These are phyloP conservation scores for Termitomyces sp. DNA, from an alignment of 768 basidiomycete genomes.

Conservation along the genomic window DNA sequence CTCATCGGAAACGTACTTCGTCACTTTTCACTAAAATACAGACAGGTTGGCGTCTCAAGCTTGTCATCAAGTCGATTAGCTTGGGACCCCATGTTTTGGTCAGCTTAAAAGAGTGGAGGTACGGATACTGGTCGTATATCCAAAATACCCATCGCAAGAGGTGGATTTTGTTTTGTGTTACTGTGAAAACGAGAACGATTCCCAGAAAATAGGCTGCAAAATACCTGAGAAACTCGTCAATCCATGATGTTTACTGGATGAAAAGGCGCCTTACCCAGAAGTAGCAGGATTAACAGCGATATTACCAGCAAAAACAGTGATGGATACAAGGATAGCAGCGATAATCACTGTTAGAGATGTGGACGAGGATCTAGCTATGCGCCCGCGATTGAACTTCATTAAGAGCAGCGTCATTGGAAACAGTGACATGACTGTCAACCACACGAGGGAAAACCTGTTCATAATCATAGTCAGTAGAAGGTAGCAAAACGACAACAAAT, in stretches of 20 bases:
- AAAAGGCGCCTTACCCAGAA: conserved; percentile 36
- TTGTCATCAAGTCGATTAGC: conserved; percentile 39
- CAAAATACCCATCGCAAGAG: conserved; percentile 52
- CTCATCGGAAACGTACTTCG: conserved; percentile 38
- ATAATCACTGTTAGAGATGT: conserved; percentile 37
- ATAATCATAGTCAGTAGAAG: background rate
- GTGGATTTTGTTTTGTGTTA: conserved; percentile 48
- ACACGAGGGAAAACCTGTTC: conserved; percentile 57
- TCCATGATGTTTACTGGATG: background rate
- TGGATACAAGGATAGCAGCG: conserved; percentile 33
- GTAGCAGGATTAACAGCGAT: conserved; percentile 51
- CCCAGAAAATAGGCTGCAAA: conserved; percentile 57
- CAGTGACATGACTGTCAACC: conserved; percentile 59
- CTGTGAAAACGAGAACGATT: conserved; percentile 39
- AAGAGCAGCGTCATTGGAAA: conserved; percentile 58
- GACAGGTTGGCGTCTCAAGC: conserved; percentile 45
- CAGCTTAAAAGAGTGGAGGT: conserved; percentile 31
- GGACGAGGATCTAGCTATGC: conserved; percentile 37
- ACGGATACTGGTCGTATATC: conserved; percentile 55
- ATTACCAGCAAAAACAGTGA: conserved; percentile 50
- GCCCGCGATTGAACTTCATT: conserved; percentile 60
- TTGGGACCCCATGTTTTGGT: conserved; percentile 36
- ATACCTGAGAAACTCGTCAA: conserved; percentile 32
- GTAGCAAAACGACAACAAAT: background rate
- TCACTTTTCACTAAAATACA: conserved; percentile 60